Percentiles rank a stretch among this genome's conserved stretches.
phyloP scores from a whole-genome alignment of 345 rosid genomes.

The Eucalyptus marginata region DNA sequence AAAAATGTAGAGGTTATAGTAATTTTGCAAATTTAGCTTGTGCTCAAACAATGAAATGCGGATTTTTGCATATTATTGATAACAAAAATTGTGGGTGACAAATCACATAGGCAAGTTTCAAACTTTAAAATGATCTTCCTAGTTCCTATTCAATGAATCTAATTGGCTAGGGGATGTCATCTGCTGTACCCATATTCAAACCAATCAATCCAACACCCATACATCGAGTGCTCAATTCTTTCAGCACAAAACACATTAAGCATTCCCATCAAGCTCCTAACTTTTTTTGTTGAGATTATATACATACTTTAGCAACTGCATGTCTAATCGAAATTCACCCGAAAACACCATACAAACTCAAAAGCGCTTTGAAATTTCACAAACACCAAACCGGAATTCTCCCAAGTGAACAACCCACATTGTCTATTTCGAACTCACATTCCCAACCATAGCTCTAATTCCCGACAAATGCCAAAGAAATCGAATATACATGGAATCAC shows the following conservation, averaged over 20 bases:
- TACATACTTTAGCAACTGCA: not conserved
- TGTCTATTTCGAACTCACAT: not conserved
- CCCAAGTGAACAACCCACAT: not conserved
- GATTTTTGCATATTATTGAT: too few species aligned
- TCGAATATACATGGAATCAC: not conserved
- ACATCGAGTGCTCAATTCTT: too few species aligned
- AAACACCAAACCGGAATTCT: not conserved
- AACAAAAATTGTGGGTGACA: too few species aligned
- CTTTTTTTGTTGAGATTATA: not conserved
- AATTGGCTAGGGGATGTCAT: not conserved
- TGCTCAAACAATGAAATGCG: not conserved
- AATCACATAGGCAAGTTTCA: not conserved
- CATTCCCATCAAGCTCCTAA: not conserved
- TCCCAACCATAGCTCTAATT: not conserved
- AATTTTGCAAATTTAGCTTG: not conserved
- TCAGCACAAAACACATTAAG: not conserved
- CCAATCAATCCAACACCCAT: not conserved
- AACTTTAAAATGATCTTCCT: not conserved
- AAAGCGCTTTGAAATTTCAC: not conserved
- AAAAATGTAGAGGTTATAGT: not conserved
- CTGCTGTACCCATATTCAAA: not conserved
- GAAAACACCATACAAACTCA: not conserved
- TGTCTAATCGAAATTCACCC: not conserved
- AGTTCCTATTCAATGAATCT: not conserved
- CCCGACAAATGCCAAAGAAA: not conserved